Evolutionary conservation across 805 yeast genomes (phyloP).

Genomic region (Sugiyamaella boreocaroliniensis): DNA sequence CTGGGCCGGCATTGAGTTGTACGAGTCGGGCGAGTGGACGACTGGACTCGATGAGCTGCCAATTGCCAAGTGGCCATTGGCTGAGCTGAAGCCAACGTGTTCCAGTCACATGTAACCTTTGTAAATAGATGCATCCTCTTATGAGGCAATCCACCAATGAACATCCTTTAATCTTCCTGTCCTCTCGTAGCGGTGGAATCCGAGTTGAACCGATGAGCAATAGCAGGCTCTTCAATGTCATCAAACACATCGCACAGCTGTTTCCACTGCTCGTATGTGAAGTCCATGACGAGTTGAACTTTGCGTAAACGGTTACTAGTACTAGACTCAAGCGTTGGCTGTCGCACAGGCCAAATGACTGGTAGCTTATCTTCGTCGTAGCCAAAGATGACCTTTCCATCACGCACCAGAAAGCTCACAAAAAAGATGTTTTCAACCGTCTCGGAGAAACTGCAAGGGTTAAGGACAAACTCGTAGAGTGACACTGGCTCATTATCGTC

Average conservation of each 20-base stretch:
- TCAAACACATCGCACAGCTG: slow-evolving; percentile 45
- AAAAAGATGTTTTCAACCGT: slow-evolving; percentile 81
- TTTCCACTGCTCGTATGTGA: slow-evolving; percentile 64
- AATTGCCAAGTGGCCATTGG: slow-evolving; percentile 75
- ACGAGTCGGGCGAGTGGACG: slow-evolving; percentile 43
- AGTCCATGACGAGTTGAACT: slow-evolving; percentile 63
- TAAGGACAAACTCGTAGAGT: slow-evolving; percentile 59
- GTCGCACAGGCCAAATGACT: slow-evolving; percentile 8
- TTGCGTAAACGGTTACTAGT: neutral
- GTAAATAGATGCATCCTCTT: too few species aligned
- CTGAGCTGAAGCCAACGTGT: slow-evolving; percentile 30
- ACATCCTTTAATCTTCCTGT: neutral
- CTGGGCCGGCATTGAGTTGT: slow-evolving; percentile 89
- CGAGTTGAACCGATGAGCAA: slow-evolving; percentile 32
- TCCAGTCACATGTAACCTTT: too few species aligned
- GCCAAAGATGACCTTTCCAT: slow-evolving; percentile 55
- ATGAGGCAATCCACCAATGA: too few species aligned
- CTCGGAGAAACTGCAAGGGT: slow-evolving; percentile 71
- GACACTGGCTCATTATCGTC: slow-evolving; percentile 36
- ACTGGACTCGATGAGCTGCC: slow-evolving; percentile 57
- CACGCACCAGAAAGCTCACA: slow-evolving; percentile 71
- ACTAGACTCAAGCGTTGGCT: slow-evolving; percentile 3
- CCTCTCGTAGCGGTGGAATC: neutral
- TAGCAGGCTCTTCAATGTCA: slow-evolving; percentile 46
- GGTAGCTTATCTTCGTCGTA: slow-evolving; percentile 35